Conservation (phyloP, 345 rosid species). For the Carallia brachiata region DNA sequence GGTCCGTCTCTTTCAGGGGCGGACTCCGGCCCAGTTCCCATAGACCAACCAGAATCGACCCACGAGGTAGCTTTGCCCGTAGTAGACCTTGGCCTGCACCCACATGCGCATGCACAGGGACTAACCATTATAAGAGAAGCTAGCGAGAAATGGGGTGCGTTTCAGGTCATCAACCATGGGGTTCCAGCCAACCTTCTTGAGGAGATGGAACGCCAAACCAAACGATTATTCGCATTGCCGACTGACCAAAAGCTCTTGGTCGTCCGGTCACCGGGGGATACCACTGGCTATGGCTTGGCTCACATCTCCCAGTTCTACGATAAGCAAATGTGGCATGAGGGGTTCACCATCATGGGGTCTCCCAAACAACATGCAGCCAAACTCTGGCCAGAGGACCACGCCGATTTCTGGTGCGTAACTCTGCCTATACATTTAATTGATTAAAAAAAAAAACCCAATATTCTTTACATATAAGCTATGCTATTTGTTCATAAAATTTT, state of each 20-base stretch:
- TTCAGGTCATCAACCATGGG: constrained; percentile 26
- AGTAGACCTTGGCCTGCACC: constrained; percentile 9
- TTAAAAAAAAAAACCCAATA: too few species aligned
- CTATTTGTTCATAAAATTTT: too few species aligned
- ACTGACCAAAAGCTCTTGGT: constrained; percentile 15
- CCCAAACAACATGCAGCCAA: constrained; percentile 17
- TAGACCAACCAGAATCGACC: neutral
- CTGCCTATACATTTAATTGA: neutral
- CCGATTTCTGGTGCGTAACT: constrained; percentile 9
- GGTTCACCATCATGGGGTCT: constrained; percentile 26
- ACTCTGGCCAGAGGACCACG: constrained; percentile 20
- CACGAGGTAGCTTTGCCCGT: neutral
- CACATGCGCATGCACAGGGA: neutral
- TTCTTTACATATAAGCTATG: too few species aligned
- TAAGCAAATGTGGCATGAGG: constrained; percentile 32
- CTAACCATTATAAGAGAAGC: constrained; percentile 10
- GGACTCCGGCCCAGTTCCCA: neutral
- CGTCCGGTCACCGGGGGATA: constrained; percentile 17
- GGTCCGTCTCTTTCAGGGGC: too few species aligned
- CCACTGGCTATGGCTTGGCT: constrained; percentile 19
- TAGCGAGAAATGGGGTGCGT: constrained; percentile 25
- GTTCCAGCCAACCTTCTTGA: constrained; percentile 13
- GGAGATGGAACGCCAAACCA: constrained; percentile 1
- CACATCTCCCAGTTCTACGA: constrained; percentile 11
- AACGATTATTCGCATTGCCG: constrained; percentile 16